Evolutionary conservation across 257 asterid species (phyloP).

Genomic region (Thymus mandschuricus): DNA sequence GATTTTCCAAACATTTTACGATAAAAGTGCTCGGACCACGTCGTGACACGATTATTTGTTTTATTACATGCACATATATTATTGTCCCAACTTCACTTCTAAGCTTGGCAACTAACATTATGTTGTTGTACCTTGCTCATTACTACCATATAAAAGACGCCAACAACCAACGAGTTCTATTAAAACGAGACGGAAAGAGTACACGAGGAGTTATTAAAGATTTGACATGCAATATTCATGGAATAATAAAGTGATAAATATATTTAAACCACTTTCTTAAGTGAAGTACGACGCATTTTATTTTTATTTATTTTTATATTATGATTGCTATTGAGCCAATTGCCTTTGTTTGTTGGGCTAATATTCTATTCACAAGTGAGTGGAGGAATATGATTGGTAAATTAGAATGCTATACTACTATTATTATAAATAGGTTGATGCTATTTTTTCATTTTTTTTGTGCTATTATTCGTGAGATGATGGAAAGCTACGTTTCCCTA

Average conservation of each 20-base stretch:
- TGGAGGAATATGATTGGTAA: conserved; percentile 29
- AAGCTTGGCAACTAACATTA: background rate
- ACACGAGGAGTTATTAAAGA: no score
- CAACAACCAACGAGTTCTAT: no score
- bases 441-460: background rate
- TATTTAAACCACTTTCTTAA: background rate
- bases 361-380: conserved; percentile 21
- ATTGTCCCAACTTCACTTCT: background rate
- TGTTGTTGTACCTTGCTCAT: no score
- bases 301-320: background rate
- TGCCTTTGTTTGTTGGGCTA: background rate
- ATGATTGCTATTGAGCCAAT: background rate
- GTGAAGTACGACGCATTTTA: background rate
- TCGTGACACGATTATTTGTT: conserved; percentile 4
- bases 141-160: no score
- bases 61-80: background rate
- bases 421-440: conserved; percentile 2
- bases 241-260: no score
- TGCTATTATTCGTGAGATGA: conserved; percentile 20
- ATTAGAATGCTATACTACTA: background rate
- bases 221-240: no score
- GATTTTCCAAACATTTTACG: background rate
- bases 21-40: background rate
- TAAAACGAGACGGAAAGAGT: no score
- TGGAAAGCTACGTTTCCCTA: conserved; percentile 42